Evolutionary conservation across 306 rosid species (phyloP), one percentile per base, ranked within the genome.

Genomic region (Parietaria judaica): DNA sequence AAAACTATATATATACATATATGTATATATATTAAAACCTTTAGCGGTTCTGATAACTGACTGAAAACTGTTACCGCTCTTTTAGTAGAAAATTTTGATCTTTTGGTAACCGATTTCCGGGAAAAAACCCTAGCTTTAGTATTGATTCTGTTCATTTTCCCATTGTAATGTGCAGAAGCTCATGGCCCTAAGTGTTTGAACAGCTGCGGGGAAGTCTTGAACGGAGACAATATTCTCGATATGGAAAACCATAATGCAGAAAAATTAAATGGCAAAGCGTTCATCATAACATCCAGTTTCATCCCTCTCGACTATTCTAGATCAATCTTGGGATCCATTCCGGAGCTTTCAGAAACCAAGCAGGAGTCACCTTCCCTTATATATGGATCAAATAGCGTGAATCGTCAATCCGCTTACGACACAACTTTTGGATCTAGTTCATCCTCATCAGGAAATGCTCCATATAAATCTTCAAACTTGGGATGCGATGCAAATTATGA

Each of bases 331-430:
- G 87, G 70, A 44, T n/a, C 85, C 13, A 52, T 64, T 70, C 50
- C 72, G 11, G 66, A 61, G 46, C 67, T 81, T 68, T 70, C 66
- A 43, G 89, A 79, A 61, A 60, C 76, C 51, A 76, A 52, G 74
- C 56, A 37, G 0, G 74, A 70, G 36, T 59, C 68, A 10, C 71
- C 67, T 36, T 66, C 76, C 61, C 64, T 71, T 34, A 69, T 74
- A 54, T 56, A 46, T 54, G 79, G 41, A 53, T 46, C 66, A 11
- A 79, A 67, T 74, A 60, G 74, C 51, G 77, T 66, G 39, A 72
- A 63, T 41, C 37, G 13, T 69, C 66, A 54, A 56, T 54, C 64
- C 23, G 65, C 77, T 9, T 67, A 41, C 60, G 63, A 44, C 63
- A 62, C 65, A 13, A 46, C 73, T 67, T 51, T 63, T 37, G 67